Evolutionary conservation across 495 filamentous ascomycete genomes (phyloP), one percentile per base, ranked within the genome.

Genomic region (Podospora bellae-mahoneyi): DNA sequence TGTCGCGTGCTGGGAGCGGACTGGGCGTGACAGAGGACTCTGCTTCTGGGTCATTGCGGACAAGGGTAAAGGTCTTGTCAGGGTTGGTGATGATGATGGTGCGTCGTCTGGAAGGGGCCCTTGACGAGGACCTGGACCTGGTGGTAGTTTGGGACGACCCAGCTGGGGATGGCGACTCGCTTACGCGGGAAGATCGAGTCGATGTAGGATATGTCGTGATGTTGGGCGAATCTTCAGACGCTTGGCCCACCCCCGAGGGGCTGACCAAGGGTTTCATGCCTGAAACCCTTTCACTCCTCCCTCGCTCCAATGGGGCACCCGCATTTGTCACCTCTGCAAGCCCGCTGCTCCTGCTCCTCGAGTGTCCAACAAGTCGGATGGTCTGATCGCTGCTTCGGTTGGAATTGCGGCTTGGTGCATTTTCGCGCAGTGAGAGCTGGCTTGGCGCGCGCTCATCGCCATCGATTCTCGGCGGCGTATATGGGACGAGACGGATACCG

Each of bases 401-500:
- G 13, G 73, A 73, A 58, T 57, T 26, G 34, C 64, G 67, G 61
- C 65, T 63, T 28, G 64, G 64, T 10, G 71, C 65, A 60, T 69
- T 59, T 20, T 73, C 65, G 58, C 68, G 72, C 26, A 71, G 75
- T 26, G 77, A 77, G 2, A 74, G 70, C 67, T 78, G 77, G 60
- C 77, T 77, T 64, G 76, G 69, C 34, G 69, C 65, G 32, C 75
- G 74, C 62, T 75, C 73, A 19, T 76, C 78, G 55, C 72, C 69
- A 26, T 76, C 74, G 58, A 78, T 72, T 28, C 77, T 75, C n/a
- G 82, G 81, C 30, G 84, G 84, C 16, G 83, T 81, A 65, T 81
- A 83, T 16, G 83, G 86, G 69, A 90, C 76, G 72, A 87, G 77
- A 66, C 84, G 81, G 70, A 86, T 81, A 60, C 78, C 79, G 7